Conservation (phyloP, 139 green algal species). For the Coelastrella sp. region DNA sequence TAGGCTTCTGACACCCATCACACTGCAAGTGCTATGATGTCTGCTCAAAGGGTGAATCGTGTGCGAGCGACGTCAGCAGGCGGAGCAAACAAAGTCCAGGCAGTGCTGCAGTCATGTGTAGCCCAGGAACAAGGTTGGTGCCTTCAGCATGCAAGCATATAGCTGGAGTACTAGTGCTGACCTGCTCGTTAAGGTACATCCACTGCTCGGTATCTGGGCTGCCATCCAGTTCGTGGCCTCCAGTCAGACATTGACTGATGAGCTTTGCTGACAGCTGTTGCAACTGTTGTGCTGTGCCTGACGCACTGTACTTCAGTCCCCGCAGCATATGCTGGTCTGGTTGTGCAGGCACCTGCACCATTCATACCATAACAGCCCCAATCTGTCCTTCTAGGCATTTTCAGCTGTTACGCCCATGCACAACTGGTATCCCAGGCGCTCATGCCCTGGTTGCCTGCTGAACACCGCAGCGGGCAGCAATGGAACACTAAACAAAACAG, state of each 20-base stretch:
- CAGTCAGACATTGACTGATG: neutral
- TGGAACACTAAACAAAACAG: too few relatives aligned
- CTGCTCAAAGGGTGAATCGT: too few relatives aligned
- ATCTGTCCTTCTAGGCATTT: neutral
- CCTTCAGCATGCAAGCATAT: neutral
- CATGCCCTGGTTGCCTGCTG: too few relatives aligned
- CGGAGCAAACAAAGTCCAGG: too few relatives aligned
- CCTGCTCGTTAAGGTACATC: conserved; percentile 24
- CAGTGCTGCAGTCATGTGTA: too few relatives aligned
- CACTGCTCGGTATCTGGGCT: neutral
- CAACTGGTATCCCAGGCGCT: too few relatives aligned
- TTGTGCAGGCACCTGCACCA: conserved; percentile 4
- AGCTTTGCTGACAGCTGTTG: conserved; percentile 27
- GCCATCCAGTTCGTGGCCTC: neutral
- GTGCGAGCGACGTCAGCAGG: too few relatives aligned
- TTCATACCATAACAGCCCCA: neutral
- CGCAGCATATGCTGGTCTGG: conserved; percentile 17
- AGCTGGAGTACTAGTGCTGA: neutral
- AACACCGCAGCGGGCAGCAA: too few relatives aligned
- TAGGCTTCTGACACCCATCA: too few relatives aligned
- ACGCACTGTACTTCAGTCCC: neutral
- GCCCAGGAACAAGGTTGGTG: too few relatives aligned
- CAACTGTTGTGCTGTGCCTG: neutral
- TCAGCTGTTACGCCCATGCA: neutral
- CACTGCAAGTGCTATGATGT: too few relatives aligned